A percentile compares a stretch with the other conserved stretches of the same genome.
Conservation (phyloP, 495 filamentous ascomycete species). For the Aspergillus egyptiacus region DNA sequence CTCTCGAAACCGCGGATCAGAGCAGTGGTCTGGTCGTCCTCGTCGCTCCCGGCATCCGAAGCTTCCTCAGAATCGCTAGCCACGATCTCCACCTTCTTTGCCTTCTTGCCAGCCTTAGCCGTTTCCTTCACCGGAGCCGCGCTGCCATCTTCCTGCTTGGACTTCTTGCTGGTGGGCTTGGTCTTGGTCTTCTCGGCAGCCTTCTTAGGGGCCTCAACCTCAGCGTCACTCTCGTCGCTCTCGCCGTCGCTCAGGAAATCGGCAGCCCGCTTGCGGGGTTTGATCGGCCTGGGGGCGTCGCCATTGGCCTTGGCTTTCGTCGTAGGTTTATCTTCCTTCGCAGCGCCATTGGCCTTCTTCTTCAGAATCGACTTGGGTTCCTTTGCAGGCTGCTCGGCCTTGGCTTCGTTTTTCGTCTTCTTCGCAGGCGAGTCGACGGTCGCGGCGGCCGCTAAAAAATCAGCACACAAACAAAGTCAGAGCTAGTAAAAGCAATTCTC, state of each 20-base stretch:
- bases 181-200: constrained; percentile 23
- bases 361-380: constrained; percentile 35
- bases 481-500: constrained; percentile 21
- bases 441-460: constrained; percentile 28
- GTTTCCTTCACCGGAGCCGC: constrained; percentile 31
- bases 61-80: constrained; percentile 29
- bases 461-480: constrained; percentile 16
- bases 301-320: constrained; percentile 31
- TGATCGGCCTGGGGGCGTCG: constrained; percentile 31
- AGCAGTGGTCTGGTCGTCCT: constrained; percentile 63
- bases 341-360: constrained; percentile 23
- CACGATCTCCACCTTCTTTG: constrained; percentile 27
- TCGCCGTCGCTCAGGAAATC: constrained; percentile 47
- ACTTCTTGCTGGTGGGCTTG: constrained; percentile 30
- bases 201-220: constrained; percentile 18
- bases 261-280: constrained; percentile 51
- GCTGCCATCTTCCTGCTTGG: constrained; percentile 36
- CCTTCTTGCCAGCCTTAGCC: constrained; percentile 24
- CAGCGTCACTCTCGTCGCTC: constrained; percentile 31
- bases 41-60: constrained; percentile 32
- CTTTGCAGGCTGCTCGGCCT: constrained; percentile 25
- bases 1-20: constrained; percentile 77
- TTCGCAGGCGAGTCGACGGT: constrained; percentile 51
- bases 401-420: constrained; percentile 50
- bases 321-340: constrained; percentile 22